A percentile compares a stretch with the other conserved stretches of the same genome.
These are phyloP conservation scores for Colletotrichum scovillei DNA, from an alignment of 2,329 filamentous ascomycete species.

Conservation along the genomic window DNA sequence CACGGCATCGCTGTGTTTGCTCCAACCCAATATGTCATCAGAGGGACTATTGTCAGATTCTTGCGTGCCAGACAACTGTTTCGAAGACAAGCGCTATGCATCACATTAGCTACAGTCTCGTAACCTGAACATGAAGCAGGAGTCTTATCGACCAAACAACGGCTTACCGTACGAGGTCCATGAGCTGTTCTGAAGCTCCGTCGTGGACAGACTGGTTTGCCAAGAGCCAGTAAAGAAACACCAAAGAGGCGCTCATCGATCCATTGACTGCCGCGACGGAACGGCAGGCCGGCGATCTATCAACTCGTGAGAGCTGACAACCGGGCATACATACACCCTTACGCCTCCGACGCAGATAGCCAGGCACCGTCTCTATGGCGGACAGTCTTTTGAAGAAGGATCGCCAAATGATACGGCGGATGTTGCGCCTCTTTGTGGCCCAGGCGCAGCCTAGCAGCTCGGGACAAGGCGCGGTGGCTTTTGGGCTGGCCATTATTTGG, in stretches of 20 bases:
- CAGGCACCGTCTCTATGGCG: constrained; percentile 15
- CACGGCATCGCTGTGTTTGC: neutral
- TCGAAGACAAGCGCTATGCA: neutral
- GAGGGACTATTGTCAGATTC: neutral
- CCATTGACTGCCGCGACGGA: neutral
- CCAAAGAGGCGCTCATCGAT: constrained; percentile 10
- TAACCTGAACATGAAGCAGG: constrained; percentile 8
- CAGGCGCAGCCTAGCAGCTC: constrained; percentile 17
- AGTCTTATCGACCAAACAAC: neutral
- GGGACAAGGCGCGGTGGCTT: neutral
- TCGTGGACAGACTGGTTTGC: neutral
- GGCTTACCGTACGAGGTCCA: neutral
- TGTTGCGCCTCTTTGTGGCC: constrained; percentile 7
- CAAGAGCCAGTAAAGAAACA: neutral
- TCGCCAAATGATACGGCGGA: constrained; percentile 1
- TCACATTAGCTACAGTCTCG: neutral
- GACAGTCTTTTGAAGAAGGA: neutral
- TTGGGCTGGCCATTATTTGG: neutral
- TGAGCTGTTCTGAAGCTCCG: neutral
- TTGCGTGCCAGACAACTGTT: neutral
- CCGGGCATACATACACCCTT: neutral
- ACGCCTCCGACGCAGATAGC: constrained; percentile 12
- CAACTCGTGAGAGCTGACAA: constrained; percentile 10
- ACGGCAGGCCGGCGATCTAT: neutral
- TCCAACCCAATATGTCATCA: neutral